A percentile compares a stretch with the other conserved stretches of the same genome.
Evolutionary conservation across 1,284 basidiomycete species (phyloP).

Genomic region (Ustilago hordei): DNA sequence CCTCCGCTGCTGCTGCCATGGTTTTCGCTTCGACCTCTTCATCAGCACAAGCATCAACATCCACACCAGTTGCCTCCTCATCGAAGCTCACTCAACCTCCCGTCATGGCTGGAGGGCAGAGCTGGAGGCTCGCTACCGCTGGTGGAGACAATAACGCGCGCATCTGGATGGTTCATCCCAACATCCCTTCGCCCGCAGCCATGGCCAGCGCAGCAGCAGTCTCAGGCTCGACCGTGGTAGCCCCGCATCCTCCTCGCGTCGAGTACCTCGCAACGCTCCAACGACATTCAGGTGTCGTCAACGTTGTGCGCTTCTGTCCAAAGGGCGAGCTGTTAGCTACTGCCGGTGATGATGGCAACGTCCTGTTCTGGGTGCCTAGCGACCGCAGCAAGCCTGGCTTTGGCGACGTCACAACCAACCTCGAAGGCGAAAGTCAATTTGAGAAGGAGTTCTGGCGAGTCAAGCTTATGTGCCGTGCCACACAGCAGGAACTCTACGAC

Average conservation of each 20-base stretch:
- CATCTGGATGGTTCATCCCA: slow-evolving; percentile 68
- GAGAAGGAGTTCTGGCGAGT: slow-evolving; percentile 97
- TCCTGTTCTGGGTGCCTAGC: slow-evolving; percentile 92
- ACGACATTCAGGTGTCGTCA: slow-evolving; percentile 93
- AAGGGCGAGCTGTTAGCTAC: slow-evolving; percentile 64
- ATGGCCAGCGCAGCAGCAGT: slow-evolving; percentile 74
- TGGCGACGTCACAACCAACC: slow-evolving; percentile 75
- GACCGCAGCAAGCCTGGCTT: slow-evolving; percentile 73
- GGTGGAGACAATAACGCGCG: slow-evolving; percentile 97
- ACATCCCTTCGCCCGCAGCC: slow-evolving; percentile 69
- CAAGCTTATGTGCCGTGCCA: slow-evolving; percentile 82
- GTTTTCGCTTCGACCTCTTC: slow-evolving; percentile 5
- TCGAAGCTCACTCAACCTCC: slow-evolving; percentile 49
- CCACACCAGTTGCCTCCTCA: slow-evolving; percentile 28
- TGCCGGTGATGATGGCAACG: slow-evolving; percentile 86
- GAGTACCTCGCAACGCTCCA: slow-evolving; percentile 95
- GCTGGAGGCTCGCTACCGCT: slow-evolving; percentile 90
- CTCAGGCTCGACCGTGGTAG: slow-evolving; percentile 73
- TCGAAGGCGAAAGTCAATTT: slow-evolving; percentile 79
- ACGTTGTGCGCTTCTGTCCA: slow-evolving; percentile 95
- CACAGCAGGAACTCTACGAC: slow-evolving; percentile 85
- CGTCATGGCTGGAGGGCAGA: slow-evolving; percentile 70
- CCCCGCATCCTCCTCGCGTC: slow-evolving; percentile 77
- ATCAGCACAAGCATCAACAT: slow-evolving; percentile 16
- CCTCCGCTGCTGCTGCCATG: slow-evolving; percentile 20